phyloP scores from a whole-genome alignment of 176 grass and related monocot species.

The Dendrocalamus sinicus region DNA sequence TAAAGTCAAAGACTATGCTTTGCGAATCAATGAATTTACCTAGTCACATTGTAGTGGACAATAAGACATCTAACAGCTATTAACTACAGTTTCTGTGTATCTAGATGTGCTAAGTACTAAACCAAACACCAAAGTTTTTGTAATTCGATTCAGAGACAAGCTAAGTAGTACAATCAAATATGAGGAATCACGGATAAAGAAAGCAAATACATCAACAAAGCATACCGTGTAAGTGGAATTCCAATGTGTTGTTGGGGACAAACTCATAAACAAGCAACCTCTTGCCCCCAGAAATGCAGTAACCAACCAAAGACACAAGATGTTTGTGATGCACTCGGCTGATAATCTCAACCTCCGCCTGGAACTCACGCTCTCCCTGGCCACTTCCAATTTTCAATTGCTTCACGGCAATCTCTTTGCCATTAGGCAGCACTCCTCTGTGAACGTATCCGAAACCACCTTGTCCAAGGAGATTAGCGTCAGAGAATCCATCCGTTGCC shows the following conservation, averaged over 20 bases:
- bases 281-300: slow-evolving; percentile 74
- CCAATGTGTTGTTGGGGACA: slow-evolving; percentile 78
- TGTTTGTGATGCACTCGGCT: slow-evolving; percentile 82
- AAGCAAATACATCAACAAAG: neutral
- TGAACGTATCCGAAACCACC: slow-evolving; percentile 91
- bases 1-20: neutral
- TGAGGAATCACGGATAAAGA: neutral
- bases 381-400: slow-evolving; percentile 77
- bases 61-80: neutral
- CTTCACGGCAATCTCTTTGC: slow-evolving; percentile 82
- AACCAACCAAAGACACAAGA: slow-evolving; percentile 77
- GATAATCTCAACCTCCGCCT: slow-evolving; percentile 85
- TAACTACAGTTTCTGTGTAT: neutral
- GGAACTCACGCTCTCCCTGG: slow-evolving; percentile 83
- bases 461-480: slow-evolving; percentile 86
- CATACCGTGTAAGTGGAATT: slow-evolving; percentile 90
- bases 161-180: slow-evolving; percentile 10
- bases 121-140: neutral
- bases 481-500: slow-evolving; percentile 76
- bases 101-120: neutral
- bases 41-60: neutral
- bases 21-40: neutral
- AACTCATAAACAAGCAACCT: slow-evolving; percentile 87
- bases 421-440: slow-evolving; percentile 68
- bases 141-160: neutral